Base-by-base conservation (phyloP, 805 yeast genomes). In the Nakazawaea sp. region DNA sequence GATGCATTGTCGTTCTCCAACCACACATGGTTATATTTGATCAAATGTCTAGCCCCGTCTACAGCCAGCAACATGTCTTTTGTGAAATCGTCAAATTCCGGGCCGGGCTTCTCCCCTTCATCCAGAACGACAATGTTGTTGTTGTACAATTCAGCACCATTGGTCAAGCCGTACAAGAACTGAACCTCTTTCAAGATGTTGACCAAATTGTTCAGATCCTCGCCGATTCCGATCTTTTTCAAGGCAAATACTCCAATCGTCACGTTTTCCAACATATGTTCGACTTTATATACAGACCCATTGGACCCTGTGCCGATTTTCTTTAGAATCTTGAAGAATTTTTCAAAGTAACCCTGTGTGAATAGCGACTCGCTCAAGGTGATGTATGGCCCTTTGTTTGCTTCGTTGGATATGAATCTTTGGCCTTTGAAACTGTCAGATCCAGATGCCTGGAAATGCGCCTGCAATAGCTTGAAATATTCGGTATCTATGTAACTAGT, bases 21-120 rank as follows among this genome's bases (percentile, higher is more conserved):
- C 96, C 96, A 88, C 18, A 87, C 96, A 57, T 88, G 96, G 51
- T 88, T 87, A 52, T 88, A 88, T 16, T 82, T 73, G 19, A 88
- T 85, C 46, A 88, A 66, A 53, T 87, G 82, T 56, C 26, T 66
- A 61, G 38, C 58, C 40, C 45, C 57, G 21, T 45, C 47, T 9
- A 45, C 35, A 1, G 32, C 33, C 27, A 23, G 18, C 13, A 37
- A 16, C 4, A 32, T 16, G 16, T 37, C 36, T 15, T 28, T 28
- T 16, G 20, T 15, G 16, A 15, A 16, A 21, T 21, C 24, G 10
- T 21, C 24, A 10, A 8, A 8, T 7, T 21, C 24, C 24, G 24
- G 24, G 24, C 10, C 24, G 10, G 7, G 7, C 10, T 21, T 21
- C 10, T 7, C 10, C n/a, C 11, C 26, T 23, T 40, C 38, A 15